Evolutionary conservation across 176 grass and related monocot species (phyloP), one percentile per base, ranked within the genome.

Genomic region (Eragrostis nindensis): DNA sequence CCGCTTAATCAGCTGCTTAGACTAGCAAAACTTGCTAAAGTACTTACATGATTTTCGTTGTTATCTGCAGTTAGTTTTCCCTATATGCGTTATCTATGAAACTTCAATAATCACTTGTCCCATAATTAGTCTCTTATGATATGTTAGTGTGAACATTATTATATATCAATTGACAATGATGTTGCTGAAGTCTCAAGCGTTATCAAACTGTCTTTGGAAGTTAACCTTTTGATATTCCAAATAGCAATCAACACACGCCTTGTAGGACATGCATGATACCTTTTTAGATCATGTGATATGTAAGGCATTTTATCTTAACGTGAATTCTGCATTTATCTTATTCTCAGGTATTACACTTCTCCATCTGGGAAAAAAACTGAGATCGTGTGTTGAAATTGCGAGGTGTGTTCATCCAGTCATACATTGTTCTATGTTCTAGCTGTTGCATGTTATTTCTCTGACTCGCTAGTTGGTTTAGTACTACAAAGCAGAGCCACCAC

Each of bases 331-430:
- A n/a, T n/a, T 73, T 60, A 74, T 8, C 43, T 70, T 80, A 18
- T 69, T 87, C 50, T 79, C 77, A 93, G 91, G 68, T 93, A 93
- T 87, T 93, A 93, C 73, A 83, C 72, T 60, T 86, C 84, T 69
- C 91, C 91, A 27, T 57, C 84, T 87, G 91, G 91, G 48, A n/a
- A 90, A 32, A 81, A 93, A 18, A 6, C 50, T 93, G 76, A 89
- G 91, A 61, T 93, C 91, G 7, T 22, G 82, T 73, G 84, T 87
- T 82, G 87, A 93, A 74, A 68, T 93, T 79, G 66, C 65, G 56
- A 93, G 69, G 91, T 93, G 56, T 32, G 77, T 74, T 53, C 25
- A 79, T 83, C 41, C 66, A 68, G 64, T 68, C 27, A 39, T 74
- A 62, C 7, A 74, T 50, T 84, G 7, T 66, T 56, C 59, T 70